Evolutionary conservation across 345 rosid species (phyloP), one percentile per base, ranked within the genome.

Genomic region (Nasturtium officinale): DNA sequence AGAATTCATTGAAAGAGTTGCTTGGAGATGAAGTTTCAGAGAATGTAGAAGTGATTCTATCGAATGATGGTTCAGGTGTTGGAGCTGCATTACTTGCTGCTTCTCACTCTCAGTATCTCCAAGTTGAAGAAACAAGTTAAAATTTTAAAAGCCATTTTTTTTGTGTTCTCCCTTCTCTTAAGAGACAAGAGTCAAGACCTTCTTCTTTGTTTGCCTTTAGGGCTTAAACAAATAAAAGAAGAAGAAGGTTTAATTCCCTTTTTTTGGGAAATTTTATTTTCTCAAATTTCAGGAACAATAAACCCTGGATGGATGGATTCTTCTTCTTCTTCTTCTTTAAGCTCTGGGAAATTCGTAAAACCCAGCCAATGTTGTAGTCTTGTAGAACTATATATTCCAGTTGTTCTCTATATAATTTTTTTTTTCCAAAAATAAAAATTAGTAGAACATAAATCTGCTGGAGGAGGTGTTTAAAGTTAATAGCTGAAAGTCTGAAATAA

Each of bases 71-170:
- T 9, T 90, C 96, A 8, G 94, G 96, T 17, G 81, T 88, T 10
- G 91, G 96, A 54, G 96, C 93, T 25, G 93, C 93, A 2, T 79
- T 90, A 47, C 87, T 88, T 2, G 91, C 94, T 9, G 96, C 96
- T 32, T 85, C 91, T 5, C 94, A 90, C 45, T 86, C 91, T 60
- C 85, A 67, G 73, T 84, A 87, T 64, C 83, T 65, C 7, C 61
- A 79, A 20, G 81, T 60, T 30, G 67, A 75, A 20, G 80, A 45
- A 72, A 77, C 80, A 55, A 69, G 74, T 63, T 46, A 68, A 21
- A 1, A 45, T 45, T 32, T 18, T 25, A 16, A 29, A 59, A 51
- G 28, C 33, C 26, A n/a, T 50, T 53, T 13, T 21, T 7, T n/a
- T 56, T 65, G 48, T 45, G 48, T 65, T 46, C 2, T 46, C 52